A percentile compares a stretch with the other conserved stretches of the same genome.
These are phyloP conservation scores for Umbelopsis isabellina DNA, from an alignment of 192 early-diverging fungal genomes.

Conservation along the genomic window DNA sequence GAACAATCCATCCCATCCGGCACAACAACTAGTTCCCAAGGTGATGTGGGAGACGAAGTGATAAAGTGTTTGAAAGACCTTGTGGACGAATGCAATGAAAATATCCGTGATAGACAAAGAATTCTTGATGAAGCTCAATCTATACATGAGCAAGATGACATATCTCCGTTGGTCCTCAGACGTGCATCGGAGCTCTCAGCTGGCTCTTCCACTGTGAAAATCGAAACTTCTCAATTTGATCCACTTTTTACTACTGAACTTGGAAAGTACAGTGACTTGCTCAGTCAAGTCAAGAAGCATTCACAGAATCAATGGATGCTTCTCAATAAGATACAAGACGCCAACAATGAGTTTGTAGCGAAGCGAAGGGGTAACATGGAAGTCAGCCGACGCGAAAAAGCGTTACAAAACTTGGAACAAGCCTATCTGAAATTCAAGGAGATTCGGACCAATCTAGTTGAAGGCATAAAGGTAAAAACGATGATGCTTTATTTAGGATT, in stretches of 20 bases:
- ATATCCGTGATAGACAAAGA: constrained; percentile 19
- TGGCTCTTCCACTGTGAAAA: constrained; percentile 62
- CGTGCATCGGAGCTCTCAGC: constrained; percentile 66
- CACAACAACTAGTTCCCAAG: background rate
- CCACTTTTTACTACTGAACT: constrained; percentile 72
- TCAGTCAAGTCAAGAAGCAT: constrained; percentile 44
- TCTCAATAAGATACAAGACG: constrained; percentile 58
- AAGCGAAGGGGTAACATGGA: constrained; percentile 46
- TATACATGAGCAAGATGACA: constrained; percentile 73
- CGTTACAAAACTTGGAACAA: constrained; percentile 73
- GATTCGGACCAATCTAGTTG: constrained; percentile 73
- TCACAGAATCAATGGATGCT: constrained; percentile 62
- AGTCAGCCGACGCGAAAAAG: constrained; percentile 61
- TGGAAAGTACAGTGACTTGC: constrained; percentile 69
- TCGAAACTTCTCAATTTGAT: constrained; percentile 76
- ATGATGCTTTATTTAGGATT: background rate
- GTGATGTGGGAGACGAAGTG: constrained; percentile 1
- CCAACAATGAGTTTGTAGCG: constrained; percentile 69
- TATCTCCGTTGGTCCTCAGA: constrained; percentile 64
- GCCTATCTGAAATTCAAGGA: constrained; percentile 78
- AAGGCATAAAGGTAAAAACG: constrained; percentile 68
- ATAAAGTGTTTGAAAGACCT: background rate
- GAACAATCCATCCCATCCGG: constrained; percentile 25
- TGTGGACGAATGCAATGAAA: constrained; percentile 22
- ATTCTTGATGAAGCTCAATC: constrained; percentile 64